phyloP scores from a whole-genome alignment of 2,329 filamentous ascomycete species.

The Eutypa lata region DNA sequence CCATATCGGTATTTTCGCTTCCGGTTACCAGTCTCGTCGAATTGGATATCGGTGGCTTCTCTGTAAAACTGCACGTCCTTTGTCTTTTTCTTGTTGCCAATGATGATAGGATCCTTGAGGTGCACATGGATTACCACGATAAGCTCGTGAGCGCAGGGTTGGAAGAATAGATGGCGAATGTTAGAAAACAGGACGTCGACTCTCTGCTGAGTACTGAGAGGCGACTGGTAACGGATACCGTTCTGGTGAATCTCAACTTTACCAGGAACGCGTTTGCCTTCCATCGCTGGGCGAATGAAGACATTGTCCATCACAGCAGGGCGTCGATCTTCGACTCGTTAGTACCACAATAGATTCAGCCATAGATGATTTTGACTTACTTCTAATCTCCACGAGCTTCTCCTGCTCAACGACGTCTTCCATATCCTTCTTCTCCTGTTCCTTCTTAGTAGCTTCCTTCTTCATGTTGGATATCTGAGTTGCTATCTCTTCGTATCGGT shows the following conservation, averaged over 20 bases:
- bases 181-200: slow-evolving; percentile 98
- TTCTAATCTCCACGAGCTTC: slow-evolving; percentile 91
- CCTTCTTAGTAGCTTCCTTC: slow-evolving; percentile 84
- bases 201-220: slow-evolving; percentile 73
- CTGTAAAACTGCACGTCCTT: slow-evolving; percentile 98
- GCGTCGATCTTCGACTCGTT: slow-evolving; percentile 69
- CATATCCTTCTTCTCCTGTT: slow-evolving; percentile 99
- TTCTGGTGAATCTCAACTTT: slow-evolving; percentile 98
- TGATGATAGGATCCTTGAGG: slow-evolving; percentile 95
- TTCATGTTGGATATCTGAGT: slow-evolving; percentile 95
- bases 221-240: slow-evolving; percentile 90
- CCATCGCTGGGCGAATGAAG: slow-evolving; percentile 90
- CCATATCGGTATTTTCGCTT: slow-evolving; percentile 97
- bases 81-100: slow-evolving; percentile 96
- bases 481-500: slow-evolving; percentile 85
- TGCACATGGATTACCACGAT: slow-evolving; percentile 98
- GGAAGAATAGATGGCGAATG: slow-evolving; percentile 97
- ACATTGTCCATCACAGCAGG: slow-evolving; percentile 90
- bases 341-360: slow-evolving; percentile 29
- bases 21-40: slow-evolving; percentile 96
- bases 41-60: slow-evolving; percentile 96
- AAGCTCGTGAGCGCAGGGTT: slow-evolving; percentile 91
- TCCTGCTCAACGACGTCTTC: slow-evolving; percentile 99
- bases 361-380: slow-evolving; percentile 45
- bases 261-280: slow-evolving; percentile 93